Evolutionary conservation across 441 rosid species (phyloP), one percentile per base, ranked within the genome.

Genomic region (Pelargonium australe): DNA sequence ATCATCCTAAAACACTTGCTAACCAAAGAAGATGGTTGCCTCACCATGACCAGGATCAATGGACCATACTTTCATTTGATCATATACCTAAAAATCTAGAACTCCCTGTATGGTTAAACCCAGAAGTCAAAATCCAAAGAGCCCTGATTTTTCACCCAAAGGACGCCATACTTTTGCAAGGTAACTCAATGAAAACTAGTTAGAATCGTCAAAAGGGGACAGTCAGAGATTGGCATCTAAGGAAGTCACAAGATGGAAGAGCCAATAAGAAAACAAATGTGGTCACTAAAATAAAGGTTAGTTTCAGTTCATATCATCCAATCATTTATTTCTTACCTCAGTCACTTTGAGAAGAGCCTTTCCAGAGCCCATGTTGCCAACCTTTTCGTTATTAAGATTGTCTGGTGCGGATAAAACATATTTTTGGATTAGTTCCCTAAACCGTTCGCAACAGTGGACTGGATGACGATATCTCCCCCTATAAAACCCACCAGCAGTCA

Each of bases 391-490:
- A 65, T 79, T 72, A 67, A 72, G 81, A 80, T 72, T 80, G 79
- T 92, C 98, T 0, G 94, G 80, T 45, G 84, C 77, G 65, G 95
- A 86, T 72, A 91, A 77, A 81, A 91, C 68, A 79, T 84, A 83
- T 78, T 85, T 88, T 72, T 89, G 96, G 77, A 91, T 75, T 40
- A 95, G 90, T 76, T 92, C 98, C 73, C 97, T 83, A 77, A 79
- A 95, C 84, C 99, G 85, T 81, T 95, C 99, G 76, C 97, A 91
- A 66, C 98, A 95, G 85, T 84, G 91, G 66, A 85, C 90, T 23
- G 98, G 96, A 81, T 92, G 94, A 55, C 98, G 97, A 80, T 83
- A 86, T 81, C 96, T 84, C 65, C 99, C 99, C 76, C 97, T 81
- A 82, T 88, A 95, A 73, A 76, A 81, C 64, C 99, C 98, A 79